A percentile compares a stretch with the other conserved stretches of the same genome.
Evolutionary conservation across 331 rosid genomes (phyloP).

Genomic region (Spiraea crenata): DNA sequence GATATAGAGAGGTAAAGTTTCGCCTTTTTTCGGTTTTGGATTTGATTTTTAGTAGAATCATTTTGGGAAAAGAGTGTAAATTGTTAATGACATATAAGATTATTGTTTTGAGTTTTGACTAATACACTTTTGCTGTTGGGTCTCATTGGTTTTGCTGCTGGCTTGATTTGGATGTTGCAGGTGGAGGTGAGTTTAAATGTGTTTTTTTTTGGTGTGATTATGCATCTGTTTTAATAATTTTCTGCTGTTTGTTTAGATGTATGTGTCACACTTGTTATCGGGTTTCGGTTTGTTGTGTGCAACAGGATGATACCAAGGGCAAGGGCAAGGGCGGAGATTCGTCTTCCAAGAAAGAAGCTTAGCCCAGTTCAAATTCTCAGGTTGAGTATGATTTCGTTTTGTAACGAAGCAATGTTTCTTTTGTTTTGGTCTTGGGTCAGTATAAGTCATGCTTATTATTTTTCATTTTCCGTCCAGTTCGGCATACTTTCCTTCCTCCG

Average conservation of each 20-base stretch:
- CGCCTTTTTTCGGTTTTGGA: too few relatives aligned
- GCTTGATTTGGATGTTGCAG: slow-evolving; percentile 50
- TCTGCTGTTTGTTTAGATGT: slow-evolving; percentile 16
- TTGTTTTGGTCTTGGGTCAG: not conserved
- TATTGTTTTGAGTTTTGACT: slow-evolving; percentile 33
- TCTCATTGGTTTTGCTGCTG: slow-evolving; percentile 23
- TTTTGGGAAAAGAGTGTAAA: too few relatives aligned
- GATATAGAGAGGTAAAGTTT: too few relatives aligned
- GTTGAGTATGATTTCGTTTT: slow-evolving; percentile 31
- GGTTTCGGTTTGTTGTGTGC: too few relatives aligned
- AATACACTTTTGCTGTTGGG: slow-evolving; percentile 18
- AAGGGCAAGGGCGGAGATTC: slow-evolving; percentile 89
- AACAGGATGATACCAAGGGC: slow-evolving; percentile 93
- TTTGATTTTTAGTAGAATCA: too few relatives aligned
- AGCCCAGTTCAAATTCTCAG: slow-evolving; percentile 66
- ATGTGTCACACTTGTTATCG: slow-evolving; percentile 1
- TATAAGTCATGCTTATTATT: not conserved
- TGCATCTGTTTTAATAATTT: not conserved
- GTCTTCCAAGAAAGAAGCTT: slow-evolving; percentile 72
- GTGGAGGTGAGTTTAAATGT: slow-evolving; percentile 69
- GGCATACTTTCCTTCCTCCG: too few relatives aligned
- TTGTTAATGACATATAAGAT: slow-evolving; percentile 4
- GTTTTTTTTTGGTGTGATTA: slow-evolving; percentile 1
- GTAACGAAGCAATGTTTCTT: not conserved
- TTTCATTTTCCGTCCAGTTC: slow-evolving; percentile 3